phyloP scores from a whole-genome alignment of 2,329 filamentous ascomycete genomes.

The Venturia oleaginea region DNA sequence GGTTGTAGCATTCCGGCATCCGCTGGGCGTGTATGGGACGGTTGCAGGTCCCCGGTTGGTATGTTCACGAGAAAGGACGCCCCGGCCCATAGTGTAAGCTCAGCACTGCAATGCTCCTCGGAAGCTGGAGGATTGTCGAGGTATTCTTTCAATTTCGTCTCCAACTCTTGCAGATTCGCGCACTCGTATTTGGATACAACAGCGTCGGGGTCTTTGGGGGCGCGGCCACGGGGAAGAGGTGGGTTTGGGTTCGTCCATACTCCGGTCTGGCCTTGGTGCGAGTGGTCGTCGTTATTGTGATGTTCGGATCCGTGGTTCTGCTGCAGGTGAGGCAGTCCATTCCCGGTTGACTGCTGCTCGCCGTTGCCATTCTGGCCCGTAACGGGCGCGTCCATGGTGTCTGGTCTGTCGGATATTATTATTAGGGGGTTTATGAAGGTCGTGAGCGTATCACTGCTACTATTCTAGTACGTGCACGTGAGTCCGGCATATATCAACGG shows the following conservation, averaged over 20 bases:
- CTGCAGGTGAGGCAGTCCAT: not conserved
- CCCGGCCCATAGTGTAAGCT: slow-evolving; percentile 30
- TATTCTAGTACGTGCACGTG: not conserved
- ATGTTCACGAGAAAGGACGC: slow-evolving; percentile 25
- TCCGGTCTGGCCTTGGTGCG: slow-evolving; percentile 3
- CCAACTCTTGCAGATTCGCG: slow-evolving; percentile 27
- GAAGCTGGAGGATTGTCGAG: slow-evolving; percentile 25
- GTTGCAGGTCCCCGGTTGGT: not conserved
- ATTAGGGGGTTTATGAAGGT: not conserved
- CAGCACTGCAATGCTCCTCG: slow-evolving; percentile 30
- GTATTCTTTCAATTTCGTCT: slow-evolving; percentile 27
- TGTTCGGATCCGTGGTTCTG: too few relatives aligned
- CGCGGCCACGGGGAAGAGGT: slow-evolving; percentile 27
- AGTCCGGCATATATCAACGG: not conserved
- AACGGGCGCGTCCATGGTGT: not conserved
- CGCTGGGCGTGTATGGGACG: not conserved
- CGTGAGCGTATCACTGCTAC: not conserved
- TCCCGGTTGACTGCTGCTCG: too few relatives aligned
- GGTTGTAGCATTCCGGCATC: slow-evolving; percentile 7
- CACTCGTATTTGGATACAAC: slow-evolving; percentile 25
- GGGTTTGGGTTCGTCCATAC: slow-evolving; percentile 15
- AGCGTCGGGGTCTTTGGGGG: slow-evolving; percentile 28
- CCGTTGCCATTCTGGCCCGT: not conserved
- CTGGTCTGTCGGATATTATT: not conserved
- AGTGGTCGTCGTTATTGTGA: not conserved